Percentiles rank a stretch among this genome's conserved stretches.
Evolutionary conservation across 176 grass and related monocot genomes (phyloP).

Genomic region (Themeda triandra): DNA sequence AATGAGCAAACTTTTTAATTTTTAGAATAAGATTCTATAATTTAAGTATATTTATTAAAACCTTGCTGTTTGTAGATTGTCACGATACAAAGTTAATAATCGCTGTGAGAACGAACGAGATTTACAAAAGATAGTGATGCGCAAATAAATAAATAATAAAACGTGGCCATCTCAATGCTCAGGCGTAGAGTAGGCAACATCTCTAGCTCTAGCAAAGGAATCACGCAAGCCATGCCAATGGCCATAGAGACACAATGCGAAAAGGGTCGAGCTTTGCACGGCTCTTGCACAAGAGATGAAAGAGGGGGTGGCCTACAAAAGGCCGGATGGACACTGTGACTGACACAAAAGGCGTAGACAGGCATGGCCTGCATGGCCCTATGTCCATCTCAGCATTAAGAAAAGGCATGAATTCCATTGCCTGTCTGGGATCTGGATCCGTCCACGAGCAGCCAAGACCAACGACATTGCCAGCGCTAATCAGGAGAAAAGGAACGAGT

Average conservation of each 20-base stretch:
- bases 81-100: neutral
- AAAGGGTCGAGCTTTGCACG: neutral
- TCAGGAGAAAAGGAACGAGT: neutral
- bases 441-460: neutral
- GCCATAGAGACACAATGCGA: neutral
- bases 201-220: neutral
- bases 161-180: neutral
- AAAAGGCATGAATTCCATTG: neutral
- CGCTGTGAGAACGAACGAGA: too few relatives aligned
- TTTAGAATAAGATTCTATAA: neutral
- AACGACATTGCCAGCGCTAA: neutral
- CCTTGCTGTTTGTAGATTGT: neutral
- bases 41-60: neutral
- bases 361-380: neutral
- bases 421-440: slow-evolving; percentile 18
- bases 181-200: neutral
- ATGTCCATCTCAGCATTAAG: neutral
- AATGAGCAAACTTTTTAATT: too few relatives aligned
- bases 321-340: neutral
- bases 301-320: slow-evolving; percentile 9
- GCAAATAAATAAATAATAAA: neutral
- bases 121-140: too few relatives aligned
- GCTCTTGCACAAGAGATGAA: neutral
- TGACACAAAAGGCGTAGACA: slow-evolving; percentile 17
- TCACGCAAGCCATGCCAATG: neutral